Conservation (phyloP, 306 rosid species). For the Bauhinia variegata region DNA sequence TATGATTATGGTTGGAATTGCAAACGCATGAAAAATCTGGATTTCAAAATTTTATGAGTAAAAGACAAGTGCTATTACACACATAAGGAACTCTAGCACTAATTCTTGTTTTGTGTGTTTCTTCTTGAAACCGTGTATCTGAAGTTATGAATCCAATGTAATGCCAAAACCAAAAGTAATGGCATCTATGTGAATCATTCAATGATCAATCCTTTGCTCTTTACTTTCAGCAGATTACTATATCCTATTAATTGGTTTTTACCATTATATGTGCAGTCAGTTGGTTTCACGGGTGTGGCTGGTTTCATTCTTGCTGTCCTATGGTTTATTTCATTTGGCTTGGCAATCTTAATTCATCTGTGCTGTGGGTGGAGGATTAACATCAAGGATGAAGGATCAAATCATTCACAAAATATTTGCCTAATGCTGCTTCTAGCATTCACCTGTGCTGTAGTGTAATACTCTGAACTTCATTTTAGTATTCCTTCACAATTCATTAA, state of each 20-base stretch:
- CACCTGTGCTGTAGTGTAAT: slow-evolving; percentile 85
- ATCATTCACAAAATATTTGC: slow-evolving; percentile 68
- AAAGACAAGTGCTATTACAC: neutral
- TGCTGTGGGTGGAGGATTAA: slow-evolving; percentile 90
- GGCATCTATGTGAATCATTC: neutral
- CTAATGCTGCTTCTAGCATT: slow-evolving; percentile 69
- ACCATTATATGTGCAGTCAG: slow-evolving; percentile 64
- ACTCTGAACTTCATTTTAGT: slow-evolving; percentile 14
- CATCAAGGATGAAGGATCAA: slow-evolving; percentile 68
- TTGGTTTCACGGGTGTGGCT: slow-evolving; percentile 88
- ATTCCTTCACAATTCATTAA: neutral
- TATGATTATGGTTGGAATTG: slow-evolving; percentile 22
- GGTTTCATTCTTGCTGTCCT: slow-evolving; percentile 80
- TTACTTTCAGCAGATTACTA: neutral
- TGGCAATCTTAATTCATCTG: slow-evolving; percentile 68
- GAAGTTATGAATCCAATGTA: neutral
- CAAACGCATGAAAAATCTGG: neutral
- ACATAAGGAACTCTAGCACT: neutral
- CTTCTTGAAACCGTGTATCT: slow-evolving; percentile 6
- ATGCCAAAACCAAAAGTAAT: neutral
- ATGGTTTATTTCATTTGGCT: slow-evolving; percentile 87
- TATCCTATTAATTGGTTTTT: slow-evolving; percentile 5
- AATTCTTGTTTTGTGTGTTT: neutral
- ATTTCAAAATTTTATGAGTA: neutral
- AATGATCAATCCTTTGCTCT: neutral